Evolutionary conservation across 352 stramenopile species (phyloP).

Genomic region (Pythium volutum): DNA sequence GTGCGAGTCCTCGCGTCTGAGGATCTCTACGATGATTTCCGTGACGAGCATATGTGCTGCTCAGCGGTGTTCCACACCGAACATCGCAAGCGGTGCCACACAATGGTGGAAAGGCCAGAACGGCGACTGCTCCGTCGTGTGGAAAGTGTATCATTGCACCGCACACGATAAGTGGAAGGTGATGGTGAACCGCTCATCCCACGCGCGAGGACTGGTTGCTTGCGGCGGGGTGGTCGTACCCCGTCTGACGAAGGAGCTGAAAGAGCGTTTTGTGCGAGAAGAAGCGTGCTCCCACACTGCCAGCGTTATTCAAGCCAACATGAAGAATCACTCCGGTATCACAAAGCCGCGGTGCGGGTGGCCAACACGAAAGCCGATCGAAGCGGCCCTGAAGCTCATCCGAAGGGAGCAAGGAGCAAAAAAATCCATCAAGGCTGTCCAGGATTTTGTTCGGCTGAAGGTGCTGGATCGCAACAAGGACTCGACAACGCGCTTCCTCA

Average conservation of each 20-base stretch:
- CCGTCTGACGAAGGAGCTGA: not conserved
- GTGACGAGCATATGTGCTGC: not conserved
- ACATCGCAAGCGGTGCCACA: not conserved
- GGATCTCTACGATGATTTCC: not conserved
- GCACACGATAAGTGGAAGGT: not conserved
- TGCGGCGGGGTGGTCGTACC: not conserved
- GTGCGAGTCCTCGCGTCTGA: not conserved
- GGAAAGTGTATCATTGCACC: not conserved
- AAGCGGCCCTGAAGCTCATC: not conserved
- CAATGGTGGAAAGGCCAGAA: too few species aligned
- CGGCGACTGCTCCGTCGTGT: not conserved
- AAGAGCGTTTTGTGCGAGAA: not conserved
- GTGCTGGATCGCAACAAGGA: not conserved
- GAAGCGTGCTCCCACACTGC: not conserved
- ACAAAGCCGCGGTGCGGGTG: not conserved
- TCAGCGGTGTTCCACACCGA: not conserved
- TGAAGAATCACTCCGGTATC: not conserved
- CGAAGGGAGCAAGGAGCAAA: not conserved
- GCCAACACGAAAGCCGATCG: not conserved
- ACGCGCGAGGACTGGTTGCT: not conserved
- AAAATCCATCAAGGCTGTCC: not conserved
- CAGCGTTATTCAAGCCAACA: not conserved
- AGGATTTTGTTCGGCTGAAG: not conserved
- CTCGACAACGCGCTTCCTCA: not conserved
- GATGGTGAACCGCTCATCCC: too few species aligned